Conservation (phyloP, 257 asterid genomes). For the Plantago ovata region DNA sequence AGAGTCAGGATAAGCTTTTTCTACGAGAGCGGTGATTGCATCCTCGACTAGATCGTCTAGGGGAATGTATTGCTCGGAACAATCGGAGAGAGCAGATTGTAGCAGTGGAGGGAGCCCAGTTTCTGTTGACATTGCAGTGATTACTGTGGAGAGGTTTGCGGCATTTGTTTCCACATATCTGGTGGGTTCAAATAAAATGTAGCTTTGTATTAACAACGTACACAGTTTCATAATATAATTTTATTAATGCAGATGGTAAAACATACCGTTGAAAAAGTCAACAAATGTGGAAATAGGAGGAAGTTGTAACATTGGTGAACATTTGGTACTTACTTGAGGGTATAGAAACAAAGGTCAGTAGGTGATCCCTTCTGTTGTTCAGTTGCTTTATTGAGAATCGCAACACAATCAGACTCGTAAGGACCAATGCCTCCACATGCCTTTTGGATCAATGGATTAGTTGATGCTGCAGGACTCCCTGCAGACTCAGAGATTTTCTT, state of each 20-base stretch:
- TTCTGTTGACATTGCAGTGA: background rate
- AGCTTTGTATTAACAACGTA: too few species aligned
- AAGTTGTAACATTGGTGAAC: background rate
- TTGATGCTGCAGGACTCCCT: background rate
- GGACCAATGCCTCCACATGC: slow-evolving; percentile 37
- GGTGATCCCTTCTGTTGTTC: slow-evolving; percentile 26
- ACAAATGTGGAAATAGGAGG: too few species aligned
- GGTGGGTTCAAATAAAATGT: slow-evolving; percentile 6
- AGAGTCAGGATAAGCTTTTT: slow-evolving; percentile 26
- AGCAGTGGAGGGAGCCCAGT: slow-evolving; percentile 30
- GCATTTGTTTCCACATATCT: slow-evolving; percentile 34
- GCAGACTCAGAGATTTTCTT: slow-evolving; percentile 14
- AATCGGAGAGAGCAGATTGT: slow-evolving; percentile 42
- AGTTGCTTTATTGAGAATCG: slow-evolving; percentile 27
- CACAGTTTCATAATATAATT: background rate
- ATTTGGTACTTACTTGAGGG: slow-evolving; percentile 27
- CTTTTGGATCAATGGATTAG: slow-evolving; percentile 29
- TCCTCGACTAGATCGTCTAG: slow-evolving; percentile 60
- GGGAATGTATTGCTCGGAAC: slow-evolving; percentile 43
- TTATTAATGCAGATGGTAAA: background rate
- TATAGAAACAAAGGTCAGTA: slow-evolving; percentile 31
- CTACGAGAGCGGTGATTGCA: slow-evolving; percentile 23
- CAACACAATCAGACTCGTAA: slow-evolving; percentile 25
- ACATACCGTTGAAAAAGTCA: background rate
- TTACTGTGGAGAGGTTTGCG: slow-evolving; percentile 22